Base-by-base conservation (phyloP, 2,329 filamentous ascomycete genomes). In the Lachnellula hyalina region DNA sequence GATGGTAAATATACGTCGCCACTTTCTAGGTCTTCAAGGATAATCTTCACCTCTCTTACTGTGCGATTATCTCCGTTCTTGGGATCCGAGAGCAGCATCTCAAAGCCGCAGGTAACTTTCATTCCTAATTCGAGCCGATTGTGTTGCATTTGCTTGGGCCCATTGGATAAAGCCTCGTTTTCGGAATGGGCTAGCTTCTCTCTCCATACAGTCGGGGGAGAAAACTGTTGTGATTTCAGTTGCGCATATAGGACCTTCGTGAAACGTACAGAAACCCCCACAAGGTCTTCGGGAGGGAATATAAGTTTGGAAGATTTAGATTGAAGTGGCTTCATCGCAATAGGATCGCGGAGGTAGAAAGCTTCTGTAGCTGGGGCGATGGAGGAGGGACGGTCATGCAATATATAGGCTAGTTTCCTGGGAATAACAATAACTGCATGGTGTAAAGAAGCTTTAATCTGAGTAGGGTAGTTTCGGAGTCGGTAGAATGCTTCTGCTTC, bases 401-500 rank as follows among this genome's bases (percentile, higher is more conserved):
- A 74, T 38, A 97, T 77, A 61, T 86, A 86, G 6, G 91, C 93
- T 28, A 96, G 73, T 62, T 86, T 91, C 55, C 94, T 83, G 0
- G 94, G 94, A 34, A 99, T 78, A 0, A 82, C 86, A 25, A 90
- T 74, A 4, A 85, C 72, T 0, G 89, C 81, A 65, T 87, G 79
- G 70, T 99, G 94, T n/a, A 90, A 75, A 15, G 88, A 90, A 19
- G 84, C 78, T 14, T 74, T 71, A 55, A 96, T 90, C 55, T 90
- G 87, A 19, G 73, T 73, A 1, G 94, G 94, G 67, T 96, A 96
- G 59, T 90, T 90, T 58, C 84, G 82, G 14, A 96, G 75, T 38
- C 94, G 83, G 71, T 94, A 92, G 69, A 99, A 96, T 4, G 93
- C 91, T 71, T 97, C 93, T 53, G 86, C 82, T 71, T 97, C 88